Percentiles rank a stretch among this genome's conserved stretches.
phyloP scores from a whole-genome alignment of 805 yeast genomes.

The Lachancea mirantina region DNA sequence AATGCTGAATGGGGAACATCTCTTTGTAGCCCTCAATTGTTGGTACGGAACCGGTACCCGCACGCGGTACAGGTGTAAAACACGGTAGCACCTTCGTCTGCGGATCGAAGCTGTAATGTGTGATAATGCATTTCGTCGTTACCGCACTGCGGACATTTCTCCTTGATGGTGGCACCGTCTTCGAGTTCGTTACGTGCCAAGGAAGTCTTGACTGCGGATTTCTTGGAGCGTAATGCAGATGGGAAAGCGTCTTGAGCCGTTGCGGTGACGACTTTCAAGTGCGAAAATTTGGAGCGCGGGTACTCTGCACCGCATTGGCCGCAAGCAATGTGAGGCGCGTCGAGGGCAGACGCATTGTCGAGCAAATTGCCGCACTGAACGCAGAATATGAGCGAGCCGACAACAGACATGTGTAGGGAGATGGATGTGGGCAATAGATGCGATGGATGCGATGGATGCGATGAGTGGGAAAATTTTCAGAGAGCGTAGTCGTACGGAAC shows the following conservation, averaged over 20 bases:
- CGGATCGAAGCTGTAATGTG: conserved; percentile 91
- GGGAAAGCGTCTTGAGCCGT: conserved; percentile 95
- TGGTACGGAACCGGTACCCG: conserved; percentile 89
- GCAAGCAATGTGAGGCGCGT: conserved; percentile 47
- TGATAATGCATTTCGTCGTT: conserved; percentile 98
- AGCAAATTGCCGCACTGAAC: conserved; percentile 85
- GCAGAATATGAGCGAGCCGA: conserved; percentile 93
- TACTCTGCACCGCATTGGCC: conserved; percentile 38
- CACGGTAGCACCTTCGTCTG: conserved; percentile 99
- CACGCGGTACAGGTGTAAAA: conserved; percentile 94
- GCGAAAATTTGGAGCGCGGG: conserved; percentile 46
- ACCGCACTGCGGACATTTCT: conserved; percentile 98
- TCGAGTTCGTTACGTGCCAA: conserved; percentile 70
- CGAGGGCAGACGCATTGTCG: conserved; percentile 48
- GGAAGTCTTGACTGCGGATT: conserved; percentile 84
- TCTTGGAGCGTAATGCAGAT: conserved; percentile 67
- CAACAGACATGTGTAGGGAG: conserved; percentile 64
- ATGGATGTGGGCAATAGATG: conserved; percentile 4
- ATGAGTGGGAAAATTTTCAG: too few species aligned
- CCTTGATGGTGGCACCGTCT: conserved; percentile 95
- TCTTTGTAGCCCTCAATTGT: conserved; percentile 44
- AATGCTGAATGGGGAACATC: not conserved
- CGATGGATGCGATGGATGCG: conserved; percentile 3
- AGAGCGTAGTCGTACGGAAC: too few species aligned
- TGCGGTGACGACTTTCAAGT: conserved; percentile 77